Base-by-base conservation (phyloP, 2,329 filamentous ascomycete species). In the Colletotrichum brevisporum region DNA sequence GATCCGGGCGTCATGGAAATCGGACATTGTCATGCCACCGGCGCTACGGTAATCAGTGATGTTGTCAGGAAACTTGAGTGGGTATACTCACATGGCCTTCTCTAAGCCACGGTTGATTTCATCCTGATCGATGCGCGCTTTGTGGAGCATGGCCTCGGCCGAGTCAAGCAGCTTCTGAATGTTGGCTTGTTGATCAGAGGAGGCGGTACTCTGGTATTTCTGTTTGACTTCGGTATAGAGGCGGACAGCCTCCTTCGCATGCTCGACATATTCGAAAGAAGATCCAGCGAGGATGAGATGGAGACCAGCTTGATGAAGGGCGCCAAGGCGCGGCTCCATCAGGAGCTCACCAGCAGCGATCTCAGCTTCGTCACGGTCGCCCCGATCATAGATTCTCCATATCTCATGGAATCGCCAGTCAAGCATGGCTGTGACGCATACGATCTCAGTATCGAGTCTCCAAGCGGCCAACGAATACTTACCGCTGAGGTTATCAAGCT, bases 271-370 rank as follows among this genome's bases (percentile, higher is more conserved):
- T 2, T 53, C 51, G 1, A 24, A 26, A 9, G 26, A 12, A 8
- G 24, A 53, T 18, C 2, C 24, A 13, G 51, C 24, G 26, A 36
- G 51, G n/a, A 53, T 8, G 12, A 31, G 12, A 24, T 53, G 26
- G 26, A 53, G 51, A 13, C 51, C 26, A n/a, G 51, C 51, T 36
- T 26, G 51, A 13, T 53, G 26, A n/a, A 53, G 51, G n/a, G 51
- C 12, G 3, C 24, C 16, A 6, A 53, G 51, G 2, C 51, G 51
- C 13, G 51, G 51, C 24, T 53, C 24, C 51, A 53, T 53, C 51
- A 53, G 16, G n/a, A 53, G 26, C 13, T 53, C 24, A 12, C 24
- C 12, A 9, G 51, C 51, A n/a, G 51, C 26, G 5, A 13, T 53
- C 26, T 13, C 27, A 3, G 26, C 51, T 16, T 31, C 51, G 13